A percentile compares a stretch with the other conserved stretches of the same genome.
Evolutionary conservation across 1,139 yeast species (phyloP).

Genomic region (Debaryomyces sp.): DNA sequence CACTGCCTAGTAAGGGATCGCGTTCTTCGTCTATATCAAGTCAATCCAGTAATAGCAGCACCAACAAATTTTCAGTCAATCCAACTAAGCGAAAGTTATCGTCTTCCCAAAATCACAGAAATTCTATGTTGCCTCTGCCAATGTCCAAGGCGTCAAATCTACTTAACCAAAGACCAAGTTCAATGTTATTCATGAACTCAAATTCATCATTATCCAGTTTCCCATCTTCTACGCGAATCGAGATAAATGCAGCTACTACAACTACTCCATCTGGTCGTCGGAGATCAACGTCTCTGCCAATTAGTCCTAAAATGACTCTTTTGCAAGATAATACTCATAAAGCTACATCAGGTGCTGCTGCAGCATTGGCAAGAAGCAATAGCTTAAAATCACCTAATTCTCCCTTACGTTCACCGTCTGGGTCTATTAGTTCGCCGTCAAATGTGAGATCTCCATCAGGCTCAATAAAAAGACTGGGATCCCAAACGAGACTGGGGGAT

Average conservation of each 20-base stretch:
- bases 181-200: constrained; percentile 29
- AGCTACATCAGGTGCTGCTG: constrained; percentile 41
- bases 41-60: constrained; percentile 21
- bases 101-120: constrained; percentile 22
- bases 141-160: constrained; percentile 16
- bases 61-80: constrained; percentile 10
- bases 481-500: background rate
- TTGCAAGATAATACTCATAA: constrained; percentile 8
- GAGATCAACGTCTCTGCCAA: constrained; percentile 46
- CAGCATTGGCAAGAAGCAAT: constrained; percentile 29
- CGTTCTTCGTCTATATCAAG: constrained; percentile 35
- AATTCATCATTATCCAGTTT: constrained; percentile 23
- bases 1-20: constrained; percentile 22
- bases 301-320: constrained; percentile 9
- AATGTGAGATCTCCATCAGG: constrained; percentile 11
- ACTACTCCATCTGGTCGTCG: constrained; percentile 26
- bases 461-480: constrained; percentile 8
- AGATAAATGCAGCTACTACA: constrained; percentile 9
- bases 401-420: constrained; percentile 6
- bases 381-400: constrained; percentile 8
- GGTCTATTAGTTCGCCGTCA: constrained; percentile 11
- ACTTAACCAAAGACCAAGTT: constrained; percentile 25
- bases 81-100: constrained; percentile 18
- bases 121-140: constrained; percentile 15
- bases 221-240: constrained; percentile 4